Conservation (phyloP, 2,329 filamentous ascomycete species). For the Corniculantispora saksenae region DNA sequence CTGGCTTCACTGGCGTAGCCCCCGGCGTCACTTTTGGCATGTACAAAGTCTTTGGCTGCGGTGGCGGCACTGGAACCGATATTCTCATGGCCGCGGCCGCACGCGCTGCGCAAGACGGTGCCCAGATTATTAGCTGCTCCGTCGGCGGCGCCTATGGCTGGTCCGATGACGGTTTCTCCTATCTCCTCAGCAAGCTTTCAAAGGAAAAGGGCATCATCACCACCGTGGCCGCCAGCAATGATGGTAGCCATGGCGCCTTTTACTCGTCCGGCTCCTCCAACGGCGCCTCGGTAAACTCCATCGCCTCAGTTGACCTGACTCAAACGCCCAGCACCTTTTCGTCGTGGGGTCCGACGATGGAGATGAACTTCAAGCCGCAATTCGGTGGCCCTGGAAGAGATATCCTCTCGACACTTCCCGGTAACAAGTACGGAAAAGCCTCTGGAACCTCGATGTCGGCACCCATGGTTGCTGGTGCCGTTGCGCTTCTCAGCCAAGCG, state of each 20-base stretch:
- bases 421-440: slow-evolving; percentile 51
- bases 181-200: slow-evolving; percentile 1
- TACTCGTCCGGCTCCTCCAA: slow-evolving; percentile 19
- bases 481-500: slow-evolving; percentile 54
- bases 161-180: slow-evolving; percentile 27
- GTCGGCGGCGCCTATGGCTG: slow-evolving; percentile 31
- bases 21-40: slow-evolving; percentile 42
- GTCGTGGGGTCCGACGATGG: slow-evolving; percentile 63
- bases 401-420: slow-evolving; percentile 60
- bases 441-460: slow-evolving; percentile 64
- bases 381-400: slow-evolving; percentile 55
- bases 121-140: slow-evolving; percentile 35
- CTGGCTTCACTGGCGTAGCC: slow-evolving; percentile 42
- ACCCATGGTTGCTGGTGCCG: slow-evolving; percentile 57
- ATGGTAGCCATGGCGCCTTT: slow-evolving; percentile 29
- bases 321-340: slow-evolving; percentile 55
- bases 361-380: slow-evolving; percentile 58
- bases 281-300: slow-evolving; percentile 20
- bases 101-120: slow-evolving; percentile 43
- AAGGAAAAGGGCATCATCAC: slow-evolving; percentile 22
- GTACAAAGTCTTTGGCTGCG: slow-evolving; percentile 42
- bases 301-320: slow-evolving; percentile 22
- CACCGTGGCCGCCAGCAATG: slow-evolving; percentile 27
- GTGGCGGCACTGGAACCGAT: slow-evolving; percentile 37
- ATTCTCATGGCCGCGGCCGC: slow-evolving; percentile 44